A percentile compares a stretch with the other conserved stretches of the same genome.
Evolutionary conservation across 2,329 filamentous ascomycete genomes (phyloP).

Genomic region (Nemania diffusa): DNA sequence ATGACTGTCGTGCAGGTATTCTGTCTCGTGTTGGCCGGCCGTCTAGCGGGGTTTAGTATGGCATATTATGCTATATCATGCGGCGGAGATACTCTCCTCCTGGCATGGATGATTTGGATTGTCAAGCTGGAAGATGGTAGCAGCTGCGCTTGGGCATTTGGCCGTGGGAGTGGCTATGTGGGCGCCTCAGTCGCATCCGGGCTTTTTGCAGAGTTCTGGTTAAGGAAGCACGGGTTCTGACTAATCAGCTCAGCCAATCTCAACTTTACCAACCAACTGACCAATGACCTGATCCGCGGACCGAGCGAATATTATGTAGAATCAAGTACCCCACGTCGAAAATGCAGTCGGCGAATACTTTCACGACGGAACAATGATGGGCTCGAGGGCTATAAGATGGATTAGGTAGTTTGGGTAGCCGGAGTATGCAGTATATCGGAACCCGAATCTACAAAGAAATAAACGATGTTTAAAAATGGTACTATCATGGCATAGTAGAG

Average conservation of each 20-base stretch:
- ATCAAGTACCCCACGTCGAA: too few relatives aligned
- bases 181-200: background rate
- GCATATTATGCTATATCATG: constrained; percentile 24
- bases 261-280: too few relatives aligned
- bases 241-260: background rate
- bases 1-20: background rate
- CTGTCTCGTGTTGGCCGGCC: constrained; percentile 13
- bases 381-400: too few relatives aligned
- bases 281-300: too few relatives aligned
- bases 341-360: too few relatives aligned
- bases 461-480: too few relatives aligned
- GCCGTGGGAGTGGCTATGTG: background rate
- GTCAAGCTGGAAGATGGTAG: background rate
- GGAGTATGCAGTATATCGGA: too few relatives aligned
- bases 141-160: constrained; percentile 1
- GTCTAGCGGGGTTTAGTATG: background rate
- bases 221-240: background rate
- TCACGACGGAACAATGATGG: too few relatives aligned
- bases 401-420: too few relatives aligned
- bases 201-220: constrained; percentile 1
- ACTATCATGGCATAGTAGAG: too few relatives aligned
- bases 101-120: constrained; percentile 19
- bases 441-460: too few relatives aligned
- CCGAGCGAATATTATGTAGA: too few relatives aligned
- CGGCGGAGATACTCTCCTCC: background rate